Base-by-base conservation (phyloP, 352 stramenopile species). In the Phytophthora melonis region DNA sequence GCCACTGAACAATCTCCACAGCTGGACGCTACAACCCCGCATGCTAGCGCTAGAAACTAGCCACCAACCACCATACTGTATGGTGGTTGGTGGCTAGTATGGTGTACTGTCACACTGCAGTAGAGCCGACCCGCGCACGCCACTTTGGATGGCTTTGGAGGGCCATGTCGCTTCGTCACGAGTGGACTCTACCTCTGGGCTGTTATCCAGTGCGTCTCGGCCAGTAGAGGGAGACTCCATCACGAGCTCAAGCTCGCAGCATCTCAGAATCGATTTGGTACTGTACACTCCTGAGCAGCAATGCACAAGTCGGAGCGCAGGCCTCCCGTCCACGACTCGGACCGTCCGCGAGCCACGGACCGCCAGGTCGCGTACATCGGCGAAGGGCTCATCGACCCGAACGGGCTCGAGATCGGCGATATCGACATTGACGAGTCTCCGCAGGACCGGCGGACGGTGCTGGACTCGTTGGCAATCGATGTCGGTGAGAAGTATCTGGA, bases 401-500 rank as follows among this genome's bases (percentile, higher is more conserved):
- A 74, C n/a, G 77, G 74, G 0, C 60, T 83, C 2, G 63, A 84
- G 13, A 53, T 84, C 43, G 63, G 65, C 11, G 75, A 70, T 54
- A 52, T 70, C 18, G 68, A 87, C 56, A 79, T 80, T 18, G 66
- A 79, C 62, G 84, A 88, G 65, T 66, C 55, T 27, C 49, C 52
- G 34, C 14, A 25, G 16, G 39, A 45, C 14, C 53, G 57, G 32
- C 56, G 64, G 7, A 52, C 59, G 10, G 61, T 90, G 7, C 74
- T 91, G 19, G 85, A 92, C 58, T 83, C 86, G 34, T 58, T 91
- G 2, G 85, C 83, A 4, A 87, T 70, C 34, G 85, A 90, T 36
- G 63, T 88, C 14, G 80, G 78, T 23, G 85, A 92, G 58, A 75
- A 80, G 21, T 92, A 92, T 58, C 58, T 92, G 5, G 77, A 92